Conservation (phyloP, 78 protist genomes). For the Abeoforma whisleri region DNA sequence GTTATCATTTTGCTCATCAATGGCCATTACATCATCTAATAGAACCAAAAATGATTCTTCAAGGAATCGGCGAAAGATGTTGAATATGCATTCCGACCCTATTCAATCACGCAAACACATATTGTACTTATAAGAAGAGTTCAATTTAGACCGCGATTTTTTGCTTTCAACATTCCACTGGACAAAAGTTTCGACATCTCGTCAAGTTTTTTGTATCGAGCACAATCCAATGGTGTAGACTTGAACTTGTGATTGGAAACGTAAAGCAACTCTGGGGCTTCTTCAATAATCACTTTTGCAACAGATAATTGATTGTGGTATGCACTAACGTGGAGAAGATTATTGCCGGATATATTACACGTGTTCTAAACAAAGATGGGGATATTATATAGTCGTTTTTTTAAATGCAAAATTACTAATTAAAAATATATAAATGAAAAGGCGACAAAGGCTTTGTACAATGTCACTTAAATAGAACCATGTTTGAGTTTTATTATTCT, state of each 20-base stretch:
- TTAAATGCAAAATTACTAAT: no score
- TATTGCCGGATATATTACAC: slow-evolving; percentile 28
- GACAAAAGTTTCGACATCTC: slow-evolving; percentile 21
- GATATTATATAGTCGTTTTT: no score
- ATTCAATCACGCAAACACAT: not conserved
- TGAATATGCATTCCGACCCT: not conserved
- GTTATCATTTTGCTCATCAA: no score
- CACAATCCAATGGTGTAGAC: slow-evolving; percentile 35
- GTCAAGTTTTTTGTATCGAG: not conserved
- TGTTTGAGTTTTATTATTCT: no score
- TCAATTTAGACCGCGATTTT: not conserved
- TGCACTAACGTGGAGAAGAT: slow-evolving; percentile 21
- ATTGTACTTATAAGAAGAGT: not conserved
- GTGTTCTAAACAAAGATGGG: no score
- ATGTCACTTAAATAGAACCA: no score
- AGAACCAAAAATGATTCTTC: no score
- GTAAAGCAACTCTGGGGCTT: slow-evolving; percentile 6
- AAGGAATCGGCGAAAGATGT: no score
- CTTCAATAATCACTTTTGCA: slow-evolving; percentile 4
- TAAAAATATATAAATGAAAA: no score
- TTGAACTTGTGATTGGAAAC: slow-evolving; percentile 39
- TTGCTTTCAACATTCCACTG: not conserved
- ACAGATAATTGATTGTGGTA: slow-evolving; percentile 26
- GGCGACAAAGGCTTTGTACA: no score
- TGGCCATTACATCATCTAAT: no score